Conservation (phyloP, 1,284 basidiomycete species). For the Cutaneotrichosporon dermatis region DNA sequence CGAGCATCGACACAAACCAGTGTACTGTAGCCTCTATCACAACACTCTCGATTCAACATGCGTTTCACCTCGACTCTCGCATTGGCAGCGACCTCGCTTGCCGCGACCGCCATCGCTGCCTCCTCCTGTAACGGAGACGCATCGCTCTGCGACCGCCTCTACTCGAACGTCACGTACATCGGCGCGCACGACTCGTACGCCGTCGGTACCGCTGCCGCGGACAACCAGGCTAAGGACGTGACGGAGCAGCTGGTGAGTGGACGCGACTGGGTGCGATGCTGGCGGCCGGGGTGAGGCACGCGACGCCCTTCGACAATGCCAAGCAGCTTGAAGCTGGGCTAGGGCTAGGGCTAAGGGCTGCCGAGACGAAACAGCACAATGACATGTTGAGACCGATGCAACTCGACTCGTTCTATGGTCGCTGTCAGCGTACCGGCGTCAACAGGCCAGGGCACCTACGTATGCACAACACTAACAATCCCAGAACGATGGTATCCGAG, state of each 20-base stretch:
- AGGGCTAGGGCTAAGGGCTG: too few species aligned
- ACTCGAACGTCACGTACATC: slow-evolving; percentile 75
- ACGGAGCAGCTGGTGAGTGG: slow-evolving; percentile 42
- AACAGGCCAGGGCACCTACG: slow-evolving; percentile 24
- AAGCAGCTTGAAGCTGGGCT: neutral
- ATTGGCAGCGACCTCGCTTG: slow-evolving; percentile 21
- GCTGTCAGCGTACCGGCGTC: too few species aligned
- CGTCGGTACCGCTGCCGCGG: slow-evolving; percentile 50
- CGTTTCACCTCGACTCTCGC: slow-evolving; percentile 14
- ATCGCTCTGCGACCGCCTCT: slow-evolving; percentile 69
- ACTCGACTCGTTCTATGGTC: too few species aligned
- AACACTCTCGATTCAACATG: slow-evolving; percentile 2
- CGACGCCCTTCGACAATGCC: too few species aligned
- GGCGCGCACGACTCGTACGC: slow-evolving; percentile 86
- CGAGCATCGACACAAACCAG: too few species aligned
- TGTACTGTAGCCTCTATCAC: neutral
- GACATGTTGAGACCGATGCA: too few species aligned
- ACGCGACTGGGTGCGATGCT: too few species aligned
- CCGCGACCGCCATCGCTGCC: slow-evolving; percentile 43
- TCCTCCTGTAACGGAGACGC: slow-evolving; percentile 75
- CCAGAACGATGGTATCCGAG: slow-evolving; percentile 79
- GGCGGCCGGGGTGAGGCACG: too few species aligned
- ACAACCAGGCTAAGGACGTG: slow-evolving; percentile 46
- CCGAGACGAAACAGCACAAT: too few species aligned
- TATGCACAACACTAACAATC: too few species aligned